phyloP scores from a whole-genome alignment of 2,329 filamentous ascomycete species.

The Microcera coccophila region DNA sequence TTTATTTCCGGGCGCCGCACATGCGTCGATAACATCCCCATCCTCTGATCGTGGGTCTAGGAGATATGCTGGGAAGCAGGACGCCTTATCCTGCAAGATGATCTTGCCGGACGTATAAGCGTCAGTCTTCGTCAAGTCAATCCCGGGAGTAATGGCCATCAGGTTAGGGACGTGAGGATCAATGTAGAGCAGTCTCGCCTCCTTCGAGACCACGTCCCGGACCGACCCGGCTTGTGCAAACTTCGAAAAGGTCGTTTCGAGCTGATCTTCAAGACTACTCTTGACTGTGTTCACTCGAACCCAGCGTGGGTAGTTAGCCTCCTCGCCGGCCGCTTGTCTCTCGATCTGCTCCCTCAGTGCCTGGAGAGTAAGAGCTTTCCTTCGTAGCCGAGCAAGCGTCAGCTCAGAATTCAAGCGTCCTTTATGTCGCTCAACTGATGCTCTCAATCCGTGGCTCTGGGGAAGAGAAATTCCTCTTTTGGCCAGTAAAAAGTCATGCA shows the following conservation, averaged over 20 bases:
- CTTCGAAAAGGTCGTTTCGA: slow-evolving; percentile 68
- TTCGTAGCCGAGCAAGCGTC: slow-evolving; percentile 69
- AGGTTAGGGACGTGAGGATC: slow-evolving; percentile 81
- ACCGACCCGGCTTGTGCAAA: slow-evolving; percentile 58
- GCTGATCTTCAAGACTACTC: slow-evolving; percentile 65
- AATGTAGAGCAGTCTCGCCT: slow-evolving; percentile 58
- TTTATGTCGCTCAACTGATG: slow-evolving; percentile 75
- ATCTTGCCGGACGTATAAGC: slow-evolving; percentile 75
- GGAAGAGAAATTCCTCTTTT: slow-evolving; percentile 81
- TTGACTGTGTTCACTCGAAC: slow-evolving; percentile 80
- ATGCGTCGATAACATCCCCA: slow-evolving; percentile 85
- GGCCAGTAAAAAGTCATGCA: slow-evolving; percentile 79
- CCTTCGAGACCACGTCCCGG: slow-evolving; percentile 47
- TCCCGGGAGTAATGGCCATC: slow-evolving; percentile 68
- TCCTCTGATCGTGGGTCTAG: slow-evolving; percentile 63
- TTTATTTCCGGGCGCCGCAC: slow-evolving; percentile 94
- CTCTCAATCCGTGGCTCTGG: slow-evolving; percentile 70
- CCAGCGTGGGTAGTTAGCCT: slow-evolving; percentile 76
- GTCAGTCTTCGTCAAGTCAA: slow-evolving; percentile 67
- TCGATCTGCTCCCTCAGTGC: slow-evolving; percentile 59
- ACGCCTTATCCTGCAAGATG: slow-evolving; percentile 94
- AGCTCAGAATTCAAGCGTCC: slow-evolving; percentile 77
- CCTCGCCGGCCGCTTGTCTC: slow-evolving; percentile 44
- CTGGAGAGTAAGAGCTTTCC: slow-evolving; percentile 65
- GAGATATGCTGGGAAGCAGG: slow-evolving; percentile 91